Evolutionary conservation across 352 stramenopile species (phyloP).

Genomic region (Phytopythium chamaehyphon): DNA sequence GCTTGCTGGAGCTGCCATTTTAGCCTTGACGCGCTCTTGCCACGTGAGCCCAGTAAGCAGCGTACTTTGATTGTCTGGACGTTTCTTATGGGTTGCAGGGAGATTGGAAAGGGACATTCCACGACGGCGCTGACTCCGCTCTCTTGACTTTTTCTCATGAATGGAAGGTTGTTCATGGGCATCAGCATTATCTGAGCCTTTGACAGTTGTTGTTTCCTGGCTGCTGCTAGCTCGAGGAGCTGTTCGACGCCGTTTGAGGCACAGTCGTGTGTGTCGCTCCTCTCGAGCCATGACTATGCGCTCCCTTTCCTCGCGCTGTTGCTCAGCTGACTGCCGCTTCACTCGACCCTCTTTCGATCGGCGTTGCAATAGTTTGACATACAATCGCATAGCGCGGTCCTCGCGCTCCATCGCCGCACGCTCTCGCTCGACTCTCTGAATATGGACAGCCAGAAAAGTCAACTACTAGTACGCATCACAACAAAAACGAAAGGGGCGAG

Average conservation of each 20-base stretch:
- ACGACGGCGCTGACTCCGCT: too few relatives aligned
- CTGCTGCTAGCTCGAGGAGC: neutral
- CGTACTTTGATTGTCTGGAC: too few relatives aligned
- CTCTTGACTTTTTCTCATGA: too few relatives aligned
- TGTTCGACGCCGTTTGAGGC: slow-evolving; percentile 32
- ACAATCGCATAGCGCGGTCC: slow-evolving; percentile 53
- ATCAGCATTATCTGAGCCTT: too few relatives aligned
- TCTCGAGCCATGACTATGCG: slow-evolving; percentile 65
- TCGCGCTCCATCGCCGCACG: slow-evolving; percentile 68
- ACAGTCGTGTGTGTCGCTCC: slow-evolving; percentile 49
- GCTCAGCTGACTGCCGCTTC: slow-evolving; percentile 35
- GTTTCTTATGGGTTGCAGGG: too few relatives aligned
- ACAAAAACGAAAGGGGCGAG: neutral
- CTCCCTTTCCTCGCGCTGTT: slow-evolving; percentile 66
- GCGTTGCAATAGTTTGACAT: slow-evolving; percentile 51
- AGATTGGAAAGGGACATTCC: too few relatives aligned
- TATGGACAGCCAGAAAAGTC: neutral
- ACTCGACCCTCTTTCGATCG: slow-evolving; percentile 42
- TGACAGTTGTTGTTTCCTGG: neutral
- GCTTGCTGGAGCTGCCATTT: neutral
- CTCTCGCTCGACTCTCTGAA: slow-evolving; percentile 52
- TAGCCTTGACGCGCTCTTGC: slow-evolving; percentile 5
- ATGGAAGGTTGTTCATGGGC: too few relatives aligned
- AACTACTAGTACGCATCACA: neutral
- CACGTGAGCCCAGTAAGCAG: neutral